phyloP scores from a whole-genome alignment of 2,329 filamentous ascomycete genomes.

The Massarina eburnea region DNA sequence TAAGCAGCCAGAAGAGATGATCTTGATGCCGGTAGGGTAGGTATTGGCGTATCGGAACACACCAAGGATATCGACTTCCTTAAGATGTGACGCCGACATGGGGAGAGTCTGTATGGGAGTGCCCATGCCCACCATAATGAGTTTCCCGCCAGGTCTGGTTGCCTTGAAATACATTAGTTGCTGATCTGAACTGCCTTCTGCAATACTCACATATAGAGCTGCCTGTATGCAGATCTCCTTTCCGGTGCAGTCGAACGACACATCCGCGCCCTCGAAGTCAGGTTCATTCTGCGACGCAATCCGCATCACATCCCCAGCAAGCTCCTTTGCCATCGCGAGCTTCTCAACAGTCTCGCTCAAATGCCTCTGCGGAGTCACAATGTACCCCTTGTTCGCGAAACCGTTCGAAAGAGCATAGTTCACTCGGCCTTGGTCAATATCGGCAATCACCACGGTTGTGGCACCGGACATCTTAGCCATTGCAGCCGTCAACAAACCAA shows the following conservation, averaged over 20 bases:
- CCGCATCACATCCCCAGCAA: constrained; percentile 39
- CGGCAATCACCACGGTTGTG: constrained; percentile 45
- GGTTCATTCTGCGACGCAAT: constrained; percentile 39
- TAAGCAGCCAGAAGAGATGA: constrained; percentile 54
- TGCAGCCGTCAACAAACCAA: constrained; percentile 43
- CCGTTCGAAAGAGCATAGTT: constrained; percentile 43
- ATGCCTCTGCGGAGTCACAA: constrained; percentile 29
- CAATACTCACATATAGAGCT: constrained; percentile 43
- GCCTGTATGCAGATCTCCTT: constrained; percentile 48
- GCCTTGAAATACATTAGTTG: constrained; percentile 29
- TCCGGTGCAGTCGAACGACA: constrained; percentile 47
- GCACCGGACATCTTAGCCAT: constrained; percentile 46
- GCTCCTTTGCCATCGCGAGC: constrained; percentile 37
- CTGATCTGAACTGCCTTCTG: not conserved
- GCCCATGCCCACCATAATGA: constrained; percentile 61
- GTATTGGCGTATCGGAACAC: constrained; percentile 59
- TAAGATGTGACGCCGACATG: constrained; percentile 56
- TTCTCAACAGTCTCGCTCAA: constrained; percentile 33
- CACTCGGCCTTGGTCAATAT: constrained; percentile 44
- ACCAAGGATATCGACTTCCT: constrained; percentile 60
- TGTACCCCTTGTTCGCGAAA: constrained; percentile 44
- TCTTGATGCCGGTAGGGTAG: constrained; percentile 57
- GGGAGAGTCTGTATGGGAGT: constrained; percentile 57
- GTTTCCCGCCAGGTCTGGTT: constrained; percentile 52
- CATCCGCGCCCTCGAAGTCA: constrained; percentile 44